A percentile compares a stretch with the other conserved stretches of the same genome.
phyloP scores from a whole-genome alignment of 2,329 filamentous ascomycete genomes.

The Stagonosporopsis chrysanthemi region DNA sequence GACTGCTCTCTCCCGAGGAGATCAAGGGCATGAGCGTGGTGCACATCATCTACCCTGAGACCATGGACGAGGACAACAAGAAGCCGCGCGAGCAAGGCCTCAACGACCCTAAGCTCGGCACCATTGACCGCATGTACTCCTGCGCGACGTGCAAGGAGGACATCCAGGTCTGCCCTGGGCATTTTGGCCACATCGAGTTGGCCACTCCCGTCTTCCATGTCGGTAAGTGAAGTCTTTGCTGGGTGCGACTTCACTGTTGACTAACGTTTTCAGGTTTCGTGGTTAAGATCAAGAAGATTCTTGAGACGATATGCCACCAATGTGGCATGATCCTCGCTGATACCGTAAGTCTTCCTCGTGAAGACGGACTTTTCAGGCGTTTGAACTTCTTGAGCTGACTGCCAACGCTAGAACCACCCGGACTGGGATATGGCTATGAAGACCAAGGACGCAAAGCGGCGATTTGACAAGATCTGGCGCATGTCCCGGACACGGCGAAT shows the following conservation, averaged over 20 bases:
- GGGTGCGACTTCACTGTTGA: not conserved
- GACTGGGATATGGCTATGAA: constrained; percentile 83
- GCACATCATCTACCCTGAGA: constrained; percentile 97
- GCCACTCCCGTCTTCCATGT: constrained; percentile 94
- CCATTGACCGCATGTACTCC: constrained; percentile 93
- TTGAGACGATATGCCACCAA: constrained; percentile 98
- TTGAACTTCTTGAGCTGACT: constrained; percentile 65
- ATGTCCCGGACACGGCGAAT: constrained; percentile 87
- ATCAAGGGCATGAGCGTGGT: constrained; percentile 99
- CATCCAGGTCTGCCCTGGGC: constrained; percentile 94
- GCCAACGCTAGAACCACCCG: constrained; percentile 67
- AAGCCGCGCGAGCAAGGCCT: constrained; percentile 90
- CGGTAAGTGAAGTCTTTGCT: constrained; percentile 57
- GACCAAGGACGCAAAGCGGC: constrained; percentile 89
- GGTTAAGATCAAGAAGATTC: constrained; percentile 98
- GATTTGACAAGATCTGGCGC: constrained; percentile 92
- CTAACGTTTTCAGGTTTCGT: constrained; percentile 74
- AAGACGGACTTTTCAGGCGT: constrained; percentile 59
- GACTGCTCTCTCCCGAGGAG: constrained; percentile 95
- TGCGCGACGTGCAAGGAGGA: constrained; percentile 96
- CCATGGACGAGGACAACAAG: constrained; percentile 95
- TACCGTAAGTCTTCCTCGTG: constrained; percentile 84
- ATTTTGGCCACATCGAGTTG: constrained; percentile 98
- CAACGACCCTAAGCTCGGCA: constrained; percentile 94
- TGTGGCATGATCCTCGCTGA: constrained; percentile 98